Evolutionary conservation across 164 flowering plant genomes (phyloP), one percentile per base, ranked within the genome.

Genomic region (Paratinospora sagittata): DNA sequence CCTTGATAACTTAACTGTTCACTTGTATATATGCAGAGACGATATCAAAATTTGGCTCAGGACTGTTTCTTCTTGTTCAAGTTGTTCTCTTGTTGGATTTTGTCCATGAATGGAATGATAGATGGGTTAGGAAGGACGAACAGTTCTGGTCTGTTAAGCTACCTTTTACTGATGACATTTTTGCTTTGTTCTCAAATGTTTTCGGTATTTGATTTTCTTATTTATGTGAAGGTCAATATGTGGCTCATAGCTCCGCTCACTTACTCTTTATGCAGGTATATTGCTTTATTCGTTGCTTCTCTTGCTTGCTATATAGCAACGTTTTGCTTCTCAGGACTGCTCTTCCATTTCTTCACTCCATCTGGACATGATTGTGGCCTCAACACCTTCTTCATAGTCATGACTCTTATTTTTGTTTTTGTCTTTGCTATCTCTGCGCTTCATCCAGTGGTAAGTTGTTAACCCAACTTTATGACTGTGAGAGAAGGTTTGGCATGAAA

Each of bases 61-160:
- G 97, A 71, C 71, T 92, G 73, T 95, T 95, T 82, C 98, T 95
- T 79, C 92, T 95, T 76, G 90, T 95, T 83, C 99, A 95, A 85
- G 99, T 95, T 82, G 96, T 95, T 66, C 97, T 95, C 72, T 78
- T 95, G 81, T 80, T 95, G 83, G 98, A 95, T 80, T 95, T 95
- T 82, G 99, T 95, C 64, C 99, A 95, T 78, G 82, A 78, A 81
- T 95, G 99, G 99, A 95, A 95, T 79, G 96, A 95, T 79, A 87
- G 78, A 70, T 95, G 99, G 97, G 96, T 92, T 77, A 89, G 86
- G 75, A 89, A 91, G 81, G 95, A 91, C 79, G 97, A 95, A 77
- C 96, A 88, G 76, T 95, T 95, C 85, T 95, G 99, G 99, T 92
- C 61, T 64, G 94, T 84, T 69, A 47, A 24, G 62, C 17, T 52